Conservation (phyloP, 257 asterid species). For the Solanum microdontum region DNA sequence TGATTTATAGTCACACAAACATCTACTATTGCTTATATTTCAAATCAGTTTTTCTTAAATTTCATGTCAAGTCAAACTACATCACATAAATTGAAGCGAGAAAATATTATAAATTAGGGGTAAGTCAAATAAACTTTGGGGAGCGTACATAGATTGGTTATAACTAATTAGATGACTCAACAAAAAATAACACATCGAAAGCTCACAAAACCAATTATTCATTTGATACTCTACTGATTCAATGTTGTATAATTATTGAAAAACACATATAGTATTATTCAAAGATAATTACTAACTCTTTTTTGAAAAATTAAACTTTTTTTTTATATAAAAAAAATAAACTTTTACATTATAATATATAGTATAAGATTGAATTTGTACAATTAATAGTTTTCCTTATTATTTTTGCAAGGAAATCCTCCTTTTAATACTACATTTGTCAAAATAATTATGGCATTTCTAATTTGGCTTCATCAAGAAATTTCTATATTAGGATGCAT, state of each 20-base stretch:
- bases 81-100: too few relatives aligned
- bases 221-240: too few relatives aligned
- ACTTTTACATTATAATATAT: not conserved
- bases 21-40: too few relatives aligned
- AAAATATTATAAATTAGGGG: not conserved
- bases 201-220: too few relatives aligned
- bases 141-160: too few relatives aligned
- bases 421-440: not conserved
- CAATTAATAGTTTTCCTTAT: not conserved
- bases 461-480: not conserved
- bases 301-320: not conserved
- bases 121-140: not conserved
- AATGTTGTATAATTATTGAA: too few relatives aligned
- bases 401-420: not conserved
- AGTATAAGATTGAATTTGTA: not conserved
- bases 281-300: too few relatives aligned
- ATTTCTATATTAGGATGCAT: not conserved
- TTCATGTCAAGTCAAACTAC: not conserved
- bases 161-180: too few relatives aligned
- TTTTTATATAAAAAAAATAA: not conserved
- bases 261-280: too few relatives aligned
- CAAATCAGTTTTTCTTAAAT: too few relatives aligned
- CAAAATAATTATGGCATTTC: not conserved
- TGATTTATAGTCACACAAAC: not conserved
- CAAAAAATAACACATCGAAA: too few relatives aligned